These are phyloP conservation scores for Fistulinella cinereoalba DNA, from an alignment of 1,284 basidiomycete genomes.

Conservation along the genomic window DNA sequence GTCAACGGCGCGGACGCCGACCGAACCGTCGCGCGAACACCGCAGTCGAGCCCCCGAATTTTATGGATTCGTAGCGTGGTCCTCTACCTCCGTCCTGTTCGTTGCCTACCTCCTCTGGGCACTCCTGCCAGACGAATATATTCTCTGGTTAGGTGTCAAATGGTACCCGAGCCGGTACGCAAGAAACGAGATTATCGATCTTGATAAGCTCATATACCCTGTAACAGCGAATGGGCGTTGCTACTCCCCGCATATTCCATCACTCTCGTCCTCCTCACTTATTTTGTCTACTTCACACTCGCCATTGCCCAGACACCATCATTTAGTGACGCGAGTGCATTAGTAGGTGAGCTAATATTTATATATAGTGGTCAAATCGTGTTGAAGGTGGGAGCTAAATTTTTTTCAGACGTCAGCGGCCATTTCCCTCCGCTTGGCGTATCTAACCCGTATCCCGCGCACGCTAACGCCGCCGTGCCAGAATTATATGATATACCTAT, in stretches of 20 bases:
- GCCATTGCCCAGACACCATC: slow-evolving; percentile 70
- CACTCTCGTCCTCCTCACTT: slow-evolving; percentile 71
- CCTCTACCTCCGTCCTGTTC: slow-evolving; percentile 72
- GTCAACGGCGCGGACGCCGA: slow-evolving; percentile 42
- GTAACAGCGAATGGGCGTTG: slow-evolving; percentile 79
- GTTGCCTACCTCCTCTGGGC: slow-evolving; percentile 70
- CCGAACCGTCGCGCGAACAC: slow-evolving; percentile 40
- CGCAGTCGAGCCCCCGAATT: slow-evolving; percentile 74
- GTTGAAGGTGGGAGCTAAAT: slow-evolving; percentile 14
- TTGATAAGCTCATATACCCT: neutral
- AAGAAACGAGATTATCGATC: no score
- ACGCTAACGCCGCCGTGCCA: slow-evolving; percentile 50
- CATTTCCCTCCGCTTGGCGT: slow-evolving; percentile 41
- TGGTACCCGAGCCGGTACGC: slow-evolving; percentile 88
- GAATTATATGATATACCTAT: slow-evolving; percentile 81
- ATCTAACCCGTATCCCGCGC: slow-evolving; percentile 48
- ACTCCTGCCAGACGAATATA: slow-evolving; percentile 52
- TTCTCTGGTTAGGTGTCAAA: slow-evolving; percentile 62
- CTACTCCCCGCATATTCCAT: slow-evolving; percentile 81
- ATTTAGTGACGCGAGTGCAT: slow-evolving; percentile 61
- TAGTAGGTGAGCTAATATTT: slow-evolving; percentile 59
- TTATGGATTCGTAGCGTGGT: slow-evolving; percentile 85
- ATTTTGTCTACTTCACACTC: slow-evolving; percentile 74
- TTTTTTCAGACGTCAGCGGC: slow-evolving; percentile 50
- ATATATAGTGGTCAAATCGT: slow-evolving; percentile 10